These are phyloP conservation scores for Ballota nigra DNA, from an alignment of 257 asterid species.

Conservation along the genomic window DNA sequence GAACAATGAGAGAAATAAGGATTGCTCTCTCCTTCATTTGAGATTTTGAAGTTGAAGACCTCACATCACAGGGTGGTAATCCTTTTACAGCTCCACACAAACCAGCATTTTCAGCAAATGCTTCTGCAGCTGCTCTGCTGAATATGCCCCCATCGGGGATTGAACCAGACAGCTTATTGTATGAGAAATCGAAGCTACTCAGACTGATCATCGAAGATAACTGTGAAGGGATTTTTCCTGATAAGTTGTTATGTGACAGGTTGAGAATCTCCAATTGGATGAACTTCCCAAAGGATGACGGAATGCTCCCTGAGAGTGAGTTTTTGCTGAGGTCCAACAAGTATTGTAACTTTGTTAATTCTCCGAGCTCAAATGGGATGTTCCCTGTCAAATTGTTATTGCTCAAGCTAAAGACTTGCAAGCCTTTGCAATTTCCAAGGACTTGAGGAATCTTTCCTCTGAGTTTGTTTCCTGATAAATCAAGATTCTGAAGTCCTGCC, in stretches of 20 bases:
- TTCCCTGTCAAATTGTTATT: slow-evolving; percentile 51
- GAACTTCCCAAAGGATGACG: slow-evolving; percentile 56
- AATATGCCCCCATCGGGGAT: slow-evolving; percentile 51
- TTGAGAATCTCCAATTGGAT: slow-evolving; percentile 52
- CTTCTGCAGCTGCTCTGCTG: slow-evolving; percentile 36
- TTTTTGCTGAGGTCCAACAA: slow-evolving; percentile 68
- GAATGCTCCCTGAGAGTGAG: slow-evolving; percentile 56
- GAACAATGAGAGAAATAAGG: slow-evolving; percentile 42
- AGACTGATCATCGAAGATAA: slow-evolving; percentile 58
- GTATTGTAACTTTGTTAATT: slow-evolving; percentile 38
- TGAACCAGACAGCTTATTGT: slow-evolving; percentile 64
- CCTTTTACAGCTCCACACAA: neutral
- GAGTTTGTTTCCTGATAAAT: slow-evolving; percentile 55
- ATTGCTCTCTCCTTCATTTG: slow-evolving; percentile 33
- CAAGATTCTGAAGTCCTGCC: slow-evolving; percentile 49
- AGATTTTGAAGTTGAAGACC: slow-evolving; percentile 32
- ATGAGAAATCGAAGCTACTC: slow-evolving; percentile 49
- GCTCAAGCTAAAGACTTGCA: slow-evolving; percentile 51
- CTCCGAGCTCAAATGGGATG: slow-evolving; percentile 59
- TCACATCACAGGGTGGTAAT: slow-evolving; percentile 15
- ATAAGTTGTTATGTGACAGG: slow-evolving; percentile 59
- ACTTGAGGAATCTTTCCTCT: slow-evolving; percentile 50
- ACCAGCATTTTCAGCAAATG: slow-evolving; percentile 37
- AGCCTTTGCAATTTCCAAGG: slow-evolving; percentile 38
- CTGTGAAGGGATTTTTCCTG: slow-evolving; percentile 61